Base-by-base conservation (phyloP, 2,329 filamentous ascomycete species). In the Pseudocercospora fijiensis region DNA sequence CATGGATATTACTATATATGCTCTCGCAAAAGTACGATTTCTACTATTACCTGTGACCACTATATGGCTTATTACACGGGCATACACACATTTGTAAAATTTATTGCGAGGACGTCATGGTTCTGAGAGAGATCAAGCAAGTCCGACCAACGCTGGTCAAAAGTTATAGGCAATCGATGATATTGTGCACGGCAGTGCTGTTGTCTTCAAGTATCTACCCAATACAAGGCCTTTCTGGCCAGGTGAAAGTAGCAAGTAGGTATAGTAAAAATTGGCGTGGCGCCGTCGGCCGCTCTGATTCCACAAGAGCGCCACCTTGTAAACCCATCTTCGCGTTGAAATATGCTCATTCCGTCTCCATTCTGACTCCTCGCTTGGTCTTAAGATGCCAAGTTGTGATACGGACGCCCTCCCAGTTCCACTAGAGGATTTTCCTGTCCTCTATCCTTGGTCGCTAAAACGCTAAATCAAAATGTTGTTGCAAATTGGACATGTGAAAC, bases 401-500 rank as follows among this genome's bases (percentile, higher is more conserved):
- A 53, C 49, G 49, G 9, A 53, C 24, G 22, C 49, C 24, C 49
- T 18, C 11, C 53, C 28, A n/a, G 37, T 56, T 56, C 53, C 53
- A 37, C 28, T 18, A 28, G 20, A 30, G 53, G n/a, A 56, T 33
- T 16, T 56, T 18, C 33, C 24, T 26, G 30, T 28, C 53, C 53
- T 56, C 53, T n/a, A 20, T 18, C 7, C 30, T 24, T 13, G 28
- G 45, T 68, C 67, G 67, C 67, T 69, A 58, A 56, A 69, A 67
- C 67, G 67, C 67, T 69, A 65, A 60, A 62, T 59, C 47, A 62
- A 61, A 60, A 59, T 37, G 57, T 47, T 41, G 41, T 30, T 63
- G 64, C 66, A 66, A 62, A 59, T 60, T 63, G 60, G 60, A 68
- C 60, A 61, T 61, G 57, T 55, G 62, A 62, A 64, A 65, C 61